Conservation (phyloP, 2,329 filamentous ascomycete species). For the Phaeomoniella chlamydospora region DNA sequence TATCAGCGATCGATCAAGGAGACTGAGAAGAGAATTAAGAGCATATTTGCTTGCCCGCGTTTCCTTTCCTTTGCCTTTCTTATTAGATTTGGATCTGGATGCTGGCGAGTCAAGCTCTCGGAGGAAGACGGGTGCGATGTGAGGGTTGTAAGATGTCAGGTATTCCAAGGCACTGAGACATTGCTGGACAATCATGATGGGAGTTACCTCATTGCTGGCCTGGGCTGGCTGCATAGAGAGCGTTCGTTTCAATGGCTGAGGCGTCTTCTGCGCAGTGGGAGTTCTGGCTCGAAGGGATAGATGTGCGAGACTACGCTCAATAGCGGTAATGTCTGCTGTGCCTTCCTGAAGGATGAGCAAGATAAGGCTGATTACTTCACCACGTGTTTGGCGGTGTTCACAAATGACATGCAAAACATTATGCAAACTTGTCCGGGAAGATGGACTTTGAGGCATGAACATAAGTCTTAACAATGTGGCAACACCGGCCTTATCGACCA, state of each 20-base stretch:
- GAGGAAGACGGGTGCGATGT: constrained; percentile 82
- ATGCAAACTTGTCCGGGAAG: constrained; percentile 69
- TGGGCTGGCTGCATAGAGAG: constrained; percentile 43
- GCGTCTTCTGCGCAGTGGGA: constrained; percentile 62
- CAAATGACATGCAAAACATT: constrained; percentile 82
- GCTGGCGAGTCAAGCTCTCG: constrained; percentile 78
- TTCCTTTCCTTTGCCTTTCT: constrained; percentile 83
- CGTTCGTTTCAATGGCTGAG: constrained; percentile 63
- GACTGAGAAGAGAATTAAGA: constrained; percentile 73
- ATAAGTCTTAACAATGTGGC: constrained; percentile 95
- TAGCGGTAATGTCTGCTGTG: constrained; percentile 79
- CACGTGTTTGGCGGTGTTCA: constrained; percentile 88
- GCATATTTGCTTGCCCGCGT: constrained; percentile 74
- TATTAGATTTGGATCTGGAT: constrained; percentile 59
- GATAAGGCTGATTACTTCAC: constrained; percentile 84
- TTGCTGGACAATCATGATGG: constrained; percentile 89
- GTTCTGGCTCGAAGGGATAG: constrained; percentile 84
- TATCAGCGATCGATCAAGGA: constrained; percentile 86
- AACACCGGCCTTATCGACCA: constrained; percentile 91
- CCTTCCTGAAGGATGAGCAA: constrained; percentile 92
- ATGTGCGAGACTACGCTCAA: constrained; percentile 90
- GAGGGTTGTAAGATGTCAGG: constrained; percentile 69
- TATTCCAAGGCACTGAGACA: constrained; percentile 77
- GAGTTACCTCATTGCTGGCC: constrained; percentile 69
- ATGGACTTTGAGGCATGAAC: constrained; percentile 89